Evolutionary conservation across 305 asterid genomes (phyloP).

Genomic region (Fraxinus velutina): DNA sequence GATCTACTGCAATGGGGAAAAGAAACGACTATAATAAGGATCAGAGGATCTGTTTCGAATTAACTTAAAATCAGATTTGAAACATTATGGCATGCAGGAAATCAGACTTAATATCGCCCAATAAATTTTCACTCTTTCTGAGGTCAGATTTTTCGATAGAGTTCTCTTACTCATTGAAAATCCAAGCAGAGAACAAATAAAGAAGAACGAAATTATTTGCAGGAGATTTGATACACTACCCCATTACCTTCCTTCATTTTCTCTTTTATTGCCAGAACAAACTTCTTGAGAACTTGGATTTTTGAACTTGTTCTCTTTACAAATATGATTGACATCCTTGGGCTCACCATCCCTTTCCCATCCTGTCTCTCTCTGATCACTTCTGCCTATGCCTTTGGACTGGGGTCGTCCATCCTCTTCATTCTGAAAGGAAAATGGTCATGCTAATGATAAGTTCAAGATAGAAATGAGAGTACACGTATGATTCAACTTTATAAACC

Average conservation of each 20-base stretch:
- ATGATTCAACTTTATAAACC: neutral
- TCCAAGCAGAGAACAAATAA: neutral
- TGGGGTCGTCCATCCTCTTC: conserved; percentile 37
- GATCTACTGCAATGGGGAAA: conserved; percentile 26
- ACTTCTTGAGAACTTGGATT: conserved; percentile 45
- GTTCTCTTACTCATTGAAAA: neutral
- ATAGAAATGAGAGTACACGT: neutral
- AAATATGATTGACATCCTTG: conserved; percentile 33
- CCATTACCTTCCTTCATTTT: conserved; percentile 41
- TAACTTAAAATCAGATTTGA: neutral
- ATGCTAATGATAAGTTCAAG: neutral
- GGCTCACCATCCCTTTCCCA: conserved; percentile 40
- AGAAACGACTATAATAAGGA: neutral
- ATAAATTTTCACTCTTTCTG: neutral
- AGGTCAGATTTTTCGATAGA: neutral
- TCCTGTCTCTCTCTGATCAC: neutral
- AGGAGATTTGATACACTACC: conserved; percentile 36
- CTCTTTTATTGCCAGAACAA: conserved; percentile 39
- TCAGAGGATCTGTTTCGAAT: neutral
- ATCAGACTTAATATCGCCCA: neutral
- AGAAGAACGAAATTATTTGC: conserved; percentile 17
- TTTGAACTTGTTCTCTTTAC: conserved; percentile 46
- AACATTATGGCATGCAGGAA: neutral
- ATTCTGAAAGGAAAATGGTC: conserved; percentile 29
- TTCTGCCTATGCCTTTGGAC: conserved; percentile 4